A percentile compares a stretch with the other conserved stretches of the same genome.
phyloP scores from a whole-genome alignment of 2,329 filamentous ascomycete genomes.

The Colletotrichum musae region DNA sequence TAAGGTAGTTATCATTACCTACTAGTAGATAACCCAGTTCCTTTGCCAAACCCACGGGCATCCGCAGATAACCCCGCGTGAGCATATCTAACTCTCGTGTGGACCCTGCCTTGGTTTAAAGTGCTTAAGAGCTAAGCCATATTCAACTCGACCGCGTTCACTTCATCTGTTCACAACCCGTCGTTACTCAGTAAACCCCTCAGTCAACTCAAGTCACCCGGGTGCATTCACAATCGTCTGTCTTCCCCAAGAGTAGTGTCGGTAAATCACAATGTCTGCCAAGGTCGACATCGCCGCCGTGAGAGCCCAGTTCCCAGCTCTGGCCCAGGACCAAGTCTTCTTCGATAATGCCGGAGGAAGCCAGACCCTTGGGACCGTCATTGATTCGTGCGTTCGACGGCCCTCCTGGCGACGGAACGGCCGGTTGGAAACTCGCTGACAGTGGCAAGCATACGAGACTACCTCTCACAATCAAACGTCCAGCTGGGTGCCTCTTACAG shows the following conservation, averaged over 20 bases:
- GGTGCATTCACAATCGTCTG: no score
- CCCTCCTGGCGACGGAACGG: not conserved
- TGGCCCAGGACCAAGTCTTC: slow-evolving; percentile 77
- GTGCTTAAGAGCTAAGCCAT: not conserved
- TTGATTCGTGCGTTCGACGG: slow-evolving; percentile 69
- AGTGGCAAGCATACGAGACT: slow-evolving; percentile 70
- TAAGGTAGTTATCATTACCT: no score
- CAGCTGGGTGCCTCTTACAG: slow-evolving; percentile 82
- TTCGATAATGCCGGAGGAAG: slow-evolving; percentile 86
- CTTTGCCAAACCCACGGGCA: slow-evolving; percentile 5
- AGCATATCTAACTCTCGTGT: no score
- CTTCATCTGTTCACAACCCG: no score
- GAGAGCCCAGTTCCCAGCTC: slow-evolving; percentile 76
- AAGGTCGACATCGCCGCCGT: slow-evolving; percentile 64
- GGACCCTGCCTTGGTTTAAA: not conserved
- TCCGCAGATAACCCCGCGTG: slow-evolving; percentile 13
- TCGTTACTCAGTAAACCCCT: no score
- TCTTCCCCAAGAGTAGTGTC: no score
- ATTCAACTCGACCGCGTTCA: no score
- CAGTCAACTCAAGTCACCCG: no score
- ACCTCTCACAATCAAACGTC: slow-evolving; percentile 78
- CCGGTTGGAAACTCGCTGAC: slow-evolving; percentile 8
- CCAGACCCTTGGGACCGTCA: slow-evolving; percentile 77
- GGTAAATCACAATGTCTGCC: slow-evolving; percentile 17
- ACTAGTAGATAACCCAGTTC: not conserved